Conservation (phyloP, 139 green algal species). For the Asterochloris erici region DNA sequence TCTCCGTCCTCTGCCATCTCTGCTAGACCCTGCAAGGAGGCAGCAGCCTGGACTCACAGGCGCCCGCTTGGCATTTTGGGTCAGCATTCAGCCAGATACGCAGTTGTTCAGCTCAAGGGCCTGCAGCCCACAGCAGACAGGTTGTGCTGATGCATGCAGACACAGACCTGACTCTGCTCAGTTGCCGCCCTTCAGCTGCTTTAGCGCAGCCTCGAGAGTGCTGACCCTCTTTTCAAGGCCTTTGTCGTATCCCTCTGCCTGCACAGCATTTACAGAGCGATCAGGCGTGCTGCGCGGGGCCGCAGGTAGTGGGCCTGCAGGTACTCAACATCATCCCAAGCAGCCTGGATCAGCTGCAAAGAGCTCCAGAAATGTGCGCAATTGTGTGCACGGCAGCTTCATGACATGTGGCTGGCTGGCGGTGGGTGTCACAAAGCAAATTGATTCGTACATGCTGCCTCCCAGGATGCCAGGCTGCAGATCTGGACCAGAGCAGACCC, state of each 20-base stretch:
- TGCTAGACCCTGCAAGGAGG: background rate
- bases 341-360: too few species aligned
- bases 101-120: too few species aligned
- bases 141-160: background rate
- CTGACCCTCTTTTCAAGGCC: constrained; percentile 20
- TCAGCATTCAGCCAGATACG: background rate
- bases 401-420: too few species aligned
- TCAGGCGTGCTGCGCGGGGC: too few species aligned
- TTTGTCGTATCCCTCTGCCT: constrained; percentile 14
- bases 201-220: constrained; percentile 2
- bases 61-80: background rate
- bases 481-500: too few species aligned
- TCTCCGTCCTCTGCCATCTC: constrained; percentile 82
- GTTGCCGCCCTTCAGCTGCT: background rate
- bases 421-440: too few species aligned
- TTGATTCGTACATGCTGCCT: too few species aligned
- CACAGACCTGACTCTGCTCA: background rate
- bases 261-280: background rate
- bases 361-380: too few species aligned
- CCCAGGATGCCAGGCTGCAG: too few species aligned
- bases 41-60: background rate
- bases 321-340: too few species aligned
- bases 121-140: background rate
- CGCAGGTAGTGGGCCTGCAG: too few species aligned
- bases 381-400: too few species aligned